Evolutionary conservation across 176 grass and related monocot species (phyloP), one percentile per base, ranked within the genome.

Genomic region (Hsuehochloa calcarea): DNA sequence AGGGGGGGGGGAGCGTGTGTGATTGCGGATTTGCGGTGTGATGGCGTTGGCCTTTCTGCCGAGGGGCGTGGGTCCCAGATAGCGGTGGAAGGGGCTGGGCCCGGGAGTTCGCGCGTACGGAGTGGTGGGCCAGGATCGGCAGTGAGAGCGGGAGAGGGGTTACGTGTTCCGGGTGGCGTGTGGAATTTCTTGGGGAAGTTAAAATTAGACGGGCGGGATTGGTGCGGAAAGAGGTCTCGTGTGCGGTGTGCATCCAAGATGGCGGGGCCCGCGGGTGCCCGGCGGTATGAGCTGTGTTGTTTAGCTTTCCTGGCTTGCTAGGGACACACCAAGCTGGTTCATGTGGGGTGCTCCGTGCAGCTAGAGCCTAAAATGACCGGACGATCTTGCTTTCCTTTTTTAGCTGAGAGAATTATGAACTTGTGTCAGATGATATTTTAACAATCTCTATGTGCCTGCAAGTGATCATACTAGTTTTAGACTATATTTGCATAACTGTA

Each of bases 171-270:
- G 10, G 43, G 47, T 45, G 25, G 47, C 72, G 55, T 50, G 70
- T 52, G 77, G 82, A 81, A 52, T 22, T 2, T 63, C 82, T 73
- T 15, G 8, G n/a, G 27, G 39, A n/a, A 1, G 60, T 85, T 80
- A 26, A 49, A 83, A 73, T 85, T 78, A 69, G 60, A 76, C 83
- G 87, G 84, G 88, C 80, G 80, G 91, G 78, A 85, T 83, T 64
- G 81, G 82, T 85, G 84, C 74, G 78, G 82, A 93, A 93, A 93
- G n/a, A 83, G 65, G 79, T 93, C 76, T 86, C 78, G 89, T 50
- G 46, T 34, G 38, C 38, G 5, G 38, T 93, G 85, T 89, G 74
- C 84, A 80, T 16, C 74, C 62, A 70, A 60, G 79, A 19, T 37
- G 71, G 79, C 6, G 87, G 90, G 90, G 31, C 86, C 90, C 74